Evolutionary conservation across 148 eudicot species (phyloP).

Genomic region (Rhododendron ovatum): DNA sequence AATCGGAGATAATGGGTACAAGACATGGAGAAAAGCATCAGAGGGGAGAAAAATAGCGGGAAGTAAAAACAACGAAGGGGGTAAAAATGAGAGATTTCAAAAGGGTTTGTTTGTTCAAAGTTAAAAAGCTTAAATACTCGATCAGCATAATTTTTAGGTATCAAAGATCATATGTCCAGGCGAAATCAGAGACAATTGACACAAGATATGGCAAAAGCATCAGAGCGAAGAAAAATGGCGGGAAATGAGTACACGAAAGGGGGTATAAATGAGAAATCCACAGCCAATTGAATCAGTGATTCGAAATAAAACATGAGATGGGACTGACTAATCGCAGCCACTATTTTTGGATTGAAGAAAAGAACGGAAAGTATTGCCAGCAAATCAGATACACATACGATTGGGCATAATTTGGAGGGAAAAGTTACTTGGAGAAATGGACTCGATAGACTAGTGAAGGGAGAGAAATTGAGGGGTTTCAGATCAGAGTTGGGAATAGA

Average conservation of each 20-base stretch:
- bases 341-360: neutral
- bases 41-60: no score
- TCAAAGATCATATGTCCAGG: constrained; percentile 44
- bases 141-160: neutral
- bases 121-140: neutral
- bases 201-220: constrained; percentile 36
- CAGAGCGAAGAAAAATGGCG: constrained; percentile 30
- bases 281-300: constrained; percentile 27
- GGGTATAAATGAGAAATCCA: constrained; percentile 27
- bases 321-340: constrained; percentile 7
- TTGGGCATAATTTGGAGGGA: neutral
- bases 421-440: neutral
- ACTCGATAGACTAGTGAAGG: neutral
- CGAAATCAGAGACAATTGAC: constrained; percentile 57
- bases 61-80: neutral
- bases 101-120: neutral
- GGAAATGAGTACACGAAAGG: constrained; percentile 43
- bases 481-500: neutral
- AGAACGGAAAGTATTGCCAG: neutral
- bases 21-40: no score
- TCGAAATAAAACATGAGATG: constrained; percentile 58
- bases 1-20: neutral
- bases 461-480: constrained; percentile 3
- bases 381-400: neutral
- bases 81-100: neutral